These are phyloP conservation scores for Leishmania braziliensis DNA, from an alignment of 208 protist species.

Conservation along the genomic window DNA sequence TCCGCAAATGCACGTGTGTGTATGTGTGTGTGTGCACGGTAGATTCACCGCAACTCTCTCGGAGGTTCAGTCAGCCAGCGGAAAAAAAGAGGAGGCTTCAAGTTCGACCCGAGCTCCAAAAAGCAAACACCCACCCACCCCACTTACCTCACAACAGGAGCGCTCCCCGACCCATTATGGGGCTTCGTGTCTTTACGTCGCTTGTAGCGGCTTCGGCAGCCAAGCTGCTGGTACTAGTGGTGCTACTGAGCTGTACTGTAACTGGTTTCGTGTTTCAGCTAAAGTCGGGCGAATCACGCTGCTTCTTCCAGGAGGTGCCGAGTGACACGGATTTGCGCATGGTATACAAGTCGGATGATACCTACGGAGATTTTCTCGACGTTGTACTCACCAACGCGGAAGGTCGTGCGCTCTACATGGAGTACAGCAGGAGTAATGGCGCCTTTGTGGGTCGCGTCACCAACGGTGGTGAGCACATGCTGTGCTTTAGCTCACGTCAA, in stretches of 20 bases:
- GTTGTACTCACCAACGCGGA: conserved; percentile 32
- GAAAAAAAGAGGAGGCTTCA: background rate
- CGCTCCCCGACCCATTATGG: background rate
- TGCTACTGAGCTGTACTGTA: conserved; percentile 10
- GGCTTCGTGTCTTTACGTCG: background rate
- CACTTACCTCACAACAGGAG: background rate
- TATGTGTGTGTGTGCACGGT: background rate
- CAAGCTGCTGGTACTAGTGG: conserved; percentile 9
- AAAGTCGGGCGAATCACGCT: conserved; percentile 51
- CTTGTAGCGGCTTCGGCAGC: background rate
- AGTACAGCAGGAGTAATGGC: conserved; percentile 36
- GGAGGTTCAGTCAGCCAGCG: background rate
- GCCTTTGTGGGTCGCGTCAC: conserved; percentile 40
- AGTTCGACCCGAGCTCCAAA: background rate
- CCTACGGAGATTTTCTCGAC: conserved; percentile 75
- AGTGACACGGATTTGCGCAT: conserved; percentile 59
- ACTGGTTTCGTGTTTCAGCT: conserved; percentile 64
- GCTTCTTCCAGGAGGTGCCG: conserved; percentile 85
- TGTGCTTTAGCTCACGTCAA: conserved; percentile 71
- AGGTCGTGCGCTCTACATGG: conserved; percentile 17
- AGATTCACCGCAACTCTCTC: background rate
- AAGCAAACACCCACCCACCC: background rate
- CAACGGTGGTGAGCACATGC: conserved; percentile 61
- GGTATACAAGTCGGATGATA: conserved; percentile 48
- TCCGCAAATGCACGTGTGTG: background rate